Evolutionary conservation across 2,329 filamentous ascomycete species (phyloP).

Genomic region (Ophiostoma ips): DNA sequence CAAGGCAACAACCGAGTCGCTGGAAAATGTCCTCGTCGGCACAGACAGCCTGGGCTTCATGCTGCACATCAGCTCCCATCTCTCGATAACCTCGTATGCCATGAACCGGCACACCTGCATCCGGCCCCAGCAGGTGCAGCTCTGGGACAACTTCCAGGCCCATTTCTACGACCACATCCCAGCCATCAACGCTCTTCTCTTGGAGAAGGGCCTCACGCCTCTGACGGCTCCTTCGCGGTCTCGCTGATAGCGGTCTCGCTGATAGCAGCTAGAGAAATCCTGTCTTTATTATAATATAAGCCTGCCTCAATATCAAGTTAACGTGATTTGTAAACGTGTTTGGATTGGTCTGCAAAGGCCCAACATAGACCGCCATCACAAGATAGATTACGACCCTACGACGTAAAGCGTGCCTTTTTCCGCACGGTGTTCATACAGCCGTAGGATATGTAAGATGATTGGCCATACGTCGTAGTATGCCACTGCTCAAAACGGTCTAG

Average conservation of each 20-base stretch:
- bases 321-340: too few species aligned
- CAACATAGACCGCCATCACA: too few species aligned
- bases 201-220: neutral
- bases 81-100: slow-evolving; percentile 4
- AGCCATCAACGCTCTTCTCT: slow-evolving; percentile 2
- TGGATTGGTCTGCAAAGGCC: too few species aligned
- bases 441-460: too few species aligned
- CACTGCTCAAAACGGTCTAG: too few species aligned
- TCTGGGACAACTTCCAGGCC: slow-evolving; percentile 4
- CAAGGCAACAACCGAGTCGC: slow-evolving; percentile 13
- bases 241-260: neutral
- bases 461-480: too few species aligned
- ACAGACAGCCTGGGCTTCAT: slow-evolving; percentile 10
- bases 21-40: slow-evolving; percentile 6
- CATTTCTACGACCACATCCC: slow-evolving; percentile 7
- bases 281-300: too few species aligned
- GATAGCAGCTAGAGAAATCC: too few species aligned
- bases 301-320: too few species aligned
- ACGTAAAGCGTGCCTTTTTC: too few species aligned
- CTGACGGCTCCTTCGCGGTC: neutral
- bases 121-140: neutral
- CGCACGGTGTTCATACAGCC: too few species aligned
- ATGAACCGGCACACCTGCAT: slow-evolving; percentile 5
- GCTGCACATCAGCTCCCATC: slow-evolving; percentile 11
- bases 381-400: too few species aligned